A percentile compares a stretch with the other conserved stretches of the same genome.
phyloP scores from a whole-genome alignment of 306 rosid species.

The Bauhinia variegata region DNA sequence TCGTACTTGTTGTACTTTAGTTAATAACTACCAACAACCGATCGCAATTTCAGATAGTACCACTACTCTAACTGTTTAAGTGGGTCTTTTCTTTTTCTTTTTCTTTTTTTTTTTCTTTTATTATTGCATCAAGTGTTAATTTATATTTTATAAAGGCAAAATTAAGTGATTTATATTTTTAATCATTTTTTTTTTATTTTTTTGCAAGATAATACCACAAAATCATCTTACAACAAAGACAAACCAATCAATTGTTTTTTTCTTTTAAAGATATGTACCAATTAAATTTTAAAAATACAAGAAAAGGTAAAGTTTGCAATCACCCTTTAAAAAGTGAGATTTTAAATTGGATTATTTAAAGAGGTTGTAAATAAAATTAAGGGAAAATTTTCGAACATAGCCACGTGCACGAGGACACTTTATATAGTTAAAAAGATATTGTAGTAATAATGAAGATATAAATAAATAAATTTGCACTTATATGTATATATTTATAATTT shows the following conservation, averaged over 20 bases:
- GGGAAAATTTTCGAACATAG: conserved; percentile 31
- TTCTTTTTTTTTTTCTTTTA: too few species aligned
- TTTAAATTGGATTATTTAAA: too few species aligned
- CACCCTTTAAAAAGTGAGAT: neutral
- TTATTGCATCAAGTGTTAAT: neutral
- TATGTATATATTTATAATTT: too few species aligned
- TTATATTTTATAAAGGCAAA: neutral
- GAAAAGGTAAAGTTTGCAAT: conserved; percentile 24
- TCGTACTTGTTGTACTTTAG: conserved; percentile 37
- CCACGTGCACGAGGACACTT: conserved; percentile 54
- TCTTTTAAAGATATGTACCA: conserved; percentile 8
- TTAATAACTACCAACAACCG: conserved; percentile 28
- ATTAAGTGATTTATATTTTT: conserved; percentile 5
- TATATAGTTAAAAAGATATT: conserved; percentile 17
- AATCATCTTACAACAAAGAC: conserved; percentile 23
- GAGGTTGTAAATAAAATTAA: too few species aligned
- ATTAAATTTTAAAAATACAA: conserved; percentile 9
- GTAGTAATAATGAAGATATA: conserved; percentile 22
- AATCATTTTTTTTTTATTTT: conserved; percentile 11
- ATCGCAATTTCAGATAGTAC: too few species aligned
- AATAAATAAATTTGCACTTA: too few species aligned
- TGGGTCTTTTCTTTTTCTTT: neutral
- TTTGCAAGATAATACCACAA: conserved; percentile 4
- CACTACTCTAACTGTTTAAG: neutral
- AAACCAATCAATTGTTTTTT: too few species aligned